Percentiles rank a stretch among this genome's conserved stretches.
Evolutionary conservation across 2,329 filamentous ascomycete species (phyloP).

Genomic region (Aschersonia sp.): DNA sequence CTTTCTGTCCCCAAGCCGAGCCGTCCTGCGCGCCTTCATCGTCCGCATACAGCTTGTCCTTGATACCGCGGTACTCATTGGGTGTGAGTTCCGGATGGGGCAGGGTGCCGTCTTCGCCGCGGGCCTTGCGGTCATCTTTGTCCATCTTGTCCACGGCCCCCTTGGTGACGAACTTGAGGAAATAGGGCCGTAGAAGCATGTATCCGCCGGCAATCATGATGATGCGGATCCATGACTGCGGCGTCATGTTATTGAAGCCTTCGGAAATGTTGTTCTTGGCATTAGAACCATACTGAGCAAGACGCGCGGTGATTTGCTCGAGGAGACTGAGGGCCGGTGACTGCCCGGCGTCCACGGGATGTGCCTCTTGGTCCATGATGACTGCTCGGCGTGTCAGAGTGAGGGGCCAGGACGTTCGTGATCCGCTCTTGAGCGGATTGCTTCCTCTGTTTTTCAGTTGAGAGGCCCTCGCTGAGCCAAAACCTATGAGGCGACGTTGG

Average conservation of each 20-base stretch:
- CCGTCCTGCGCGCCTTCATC: slow-evolving; percentile 30
- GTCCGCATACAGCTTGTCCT: slow-evolving; percentile 38
- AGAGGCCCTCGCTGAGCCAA: slow-evolving; percentile 1
- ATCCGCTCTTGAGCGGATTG: neutral
- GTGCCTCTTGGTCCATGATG: slow-evolving; percentile 10
- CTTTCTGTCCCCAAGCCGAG: slow-evolving; percentile 56
- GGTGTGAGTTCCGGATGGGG: slow-evolving; percentile 39
- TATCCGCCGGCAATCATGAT: slow-evolving; percentile 61
- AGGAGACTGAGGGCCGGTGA: slow-evolving; percentile 15
- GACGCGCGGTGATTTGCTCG: slow-evolving; percentile 16
- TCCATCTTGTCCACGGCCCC: slow-evolving; percentile 51
- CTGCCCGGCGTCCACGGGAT: slow-evolving; percentile 11
- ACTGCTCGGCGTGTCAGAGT: neutral
- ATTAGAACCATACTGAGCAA: slow-evolving; percentile 21
- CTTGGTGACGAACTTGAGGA: slow-evolving; percentile 52
- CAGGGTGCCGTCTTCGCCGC: slow-evolving; percentile 2
- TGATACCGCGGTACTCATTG: slow-evolving; percentile 47
- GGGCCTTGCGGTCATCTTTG: slow-evolving; percentile 33
- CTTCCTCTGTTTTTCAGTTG: too few species aligned
- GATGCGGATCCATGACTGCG: slow-evolving; percentile 50
- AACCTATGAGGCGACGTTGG: neutral
- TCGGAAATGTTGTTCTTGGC: slow-evolving; percentile 32
- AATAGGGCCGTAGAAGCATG: slow-evolving; percentile 57
- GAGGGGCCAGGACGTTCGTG: too few species aligned
- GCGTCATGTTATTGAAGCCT: slow-evolving; percentile 34